Conservation (phyloP, 2,329 filamentous ascomycete genomes). For the Kalmusia sp. region DNA sequence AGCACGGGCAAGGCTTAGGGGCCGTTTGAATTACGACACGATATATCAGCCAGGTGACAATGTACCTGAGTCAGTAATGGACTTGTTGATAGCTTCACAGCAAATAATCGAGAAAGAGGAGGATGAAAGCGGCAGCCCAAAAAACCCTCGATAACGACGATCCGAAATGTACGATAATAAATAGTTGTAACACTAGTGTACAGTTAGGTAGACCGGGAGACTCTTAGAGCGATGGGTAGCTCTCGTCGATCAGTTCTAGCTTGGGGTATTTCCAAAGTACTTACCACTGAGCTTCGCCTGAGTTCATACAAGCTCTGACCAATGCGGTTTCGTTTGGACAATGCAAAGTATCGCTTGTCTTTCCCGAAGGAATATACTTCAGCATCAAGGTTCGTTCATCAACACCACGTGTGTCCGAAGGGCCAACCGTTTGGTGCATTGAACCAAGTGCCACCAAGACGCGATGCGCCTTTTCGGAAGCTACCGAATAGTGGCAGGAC, state of each 20-base stretch:
- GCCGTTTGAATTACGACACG: slow-evolving; percentile 61
- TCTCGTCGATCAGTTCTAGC: neutral
- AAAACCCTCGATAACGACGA: slow-evolving; percentile 20
- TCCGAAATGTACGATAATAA: slow-evolving; percentile 22
- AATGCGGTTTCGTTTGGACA: neutral
- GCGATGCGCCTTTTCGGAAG: neutral
- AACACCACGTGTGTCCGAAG: neutral
- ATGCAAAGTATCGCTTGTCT: neutral
- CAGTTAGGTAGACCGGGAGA: slow-evolving; percentile 11
- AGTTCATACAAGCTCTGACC: neutral
- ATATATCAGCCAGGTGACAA: slow-evolving; percentile 55
- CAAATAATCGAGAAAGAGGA: slow-evolving; percentile 59
- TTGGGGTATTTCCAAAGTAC: neutral
- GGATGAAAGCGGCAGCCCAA: slow-evolving; percentile 28
- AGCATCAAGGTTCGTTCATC: neutral
- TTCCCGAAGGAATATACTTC: neutral
- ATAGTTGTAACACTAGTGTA: slow-evolving; percentile 31
- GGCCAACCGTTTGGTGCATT: neutral
- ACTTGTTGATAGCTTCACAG: slow-evolving; percentile 49
- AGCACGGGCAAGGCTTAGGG: slow-evolving; percentile 66
- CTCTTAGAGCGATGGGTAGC: neutral
- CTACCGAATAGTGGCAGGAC: neutral
- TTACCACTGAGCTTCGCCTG: neutral
- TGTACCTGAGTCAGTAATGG: slow-evolving; percentile 31
- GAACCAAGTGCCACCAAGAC: neutral